A percentile compares a stretch with the other conserved stretches of the same genome.
phyloP scores from a whole-genome alignment of 306 rosid species.

The Datisca glomerata region DNA sequence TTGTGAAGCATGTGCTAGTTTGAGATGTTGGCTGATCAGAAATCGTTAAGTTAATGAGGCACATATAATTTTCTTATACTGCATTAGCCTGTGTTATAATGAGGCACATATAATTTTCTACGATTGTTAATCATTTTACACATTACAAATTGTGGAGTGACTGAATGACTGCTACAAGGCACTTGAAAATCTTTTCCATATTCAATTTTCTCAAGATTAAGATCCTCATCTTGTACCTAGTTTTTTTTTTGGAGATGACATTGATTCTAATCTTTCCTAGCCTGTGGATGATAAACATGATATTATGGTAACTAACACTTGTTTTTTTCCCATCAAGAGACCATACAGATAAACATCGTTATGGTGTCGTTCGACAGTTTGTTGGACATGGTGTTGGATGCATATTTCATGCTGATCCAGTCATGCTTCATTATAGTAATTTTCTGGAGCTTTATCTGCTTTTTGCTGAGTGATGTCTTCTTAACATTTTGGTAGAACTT shows the following conservation, averaged over 20 bases:
- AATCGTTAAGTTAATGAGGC: no score
- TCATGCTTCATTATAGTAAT: constrained; percentile 74
- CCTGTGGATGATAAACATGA: no score
- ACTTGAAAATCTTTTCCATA: constrained; percentile 1
- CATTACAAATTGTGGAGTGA: no score
- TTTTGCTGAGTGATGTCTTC: no score
- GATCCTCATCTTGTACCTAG: constrained; percentile 1
- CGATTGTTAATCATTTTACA: no score
- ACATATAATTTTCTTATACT: no score
- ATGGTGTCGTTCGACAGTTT: constrained; percentile 68
- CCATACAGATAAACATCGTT: constrained; percentile 72
- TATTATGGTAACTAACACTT: neutral
- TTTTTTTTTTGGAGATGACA: neutral
- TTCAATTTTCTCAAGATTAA: constrained; percentile 1
- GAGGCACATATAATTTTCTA: no score
- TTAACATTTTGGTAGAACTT: constrained; percentile 3
- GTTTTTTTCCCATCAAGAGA: constrained; percentile 28
- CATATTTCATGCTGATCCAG: constrained; percentile 87
- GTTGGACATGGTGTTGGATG: constrained; percentile 92
- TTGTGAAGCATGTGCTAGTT: no score
- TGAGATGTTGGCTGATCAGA: no score
- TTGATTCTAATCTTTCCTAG: neutral
- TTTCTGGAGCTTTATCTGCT: constrained; percentile 11
- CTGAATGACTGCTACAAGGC: neutral
- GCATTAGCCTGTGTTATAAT: no score